phyloP scores from a whole-genome alignment of 257 asterid genomes.

The Schizonepeta tenuifolia region DNA sequence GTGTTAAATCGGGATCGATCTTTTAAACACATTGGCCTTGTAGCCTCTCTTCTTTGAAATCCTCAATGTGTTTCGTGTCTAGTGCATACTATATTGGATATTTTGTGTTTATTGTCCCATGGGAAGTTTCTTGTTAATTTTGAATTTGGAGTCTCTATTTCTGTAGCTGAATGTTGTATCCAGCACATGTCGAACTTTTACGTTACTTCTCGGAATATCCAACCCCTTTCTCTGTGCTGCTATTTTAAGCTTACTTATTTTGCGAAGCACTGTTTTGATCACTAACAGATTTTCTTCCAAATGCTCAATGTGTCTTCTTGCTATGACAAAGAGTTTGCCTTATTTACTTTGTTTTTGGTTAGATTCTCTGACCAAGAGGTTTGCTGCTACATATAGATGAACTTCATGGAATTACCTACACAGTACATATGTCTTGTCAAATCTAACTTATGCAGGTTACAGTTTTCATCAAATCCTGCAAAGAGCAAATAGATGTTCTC shows the following conservation, averaged over 20 bases:
- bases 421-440: conserved; percentile 8
- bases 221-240: too few species aligned
- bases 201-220: too few species aligned
- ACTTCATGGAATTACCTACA: neutral
- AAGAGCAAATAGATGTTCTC: conserved; percentile 92
- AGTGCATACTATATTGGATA: neutral
- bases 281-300: too few species aligned
- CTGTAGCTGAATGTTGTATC: too few species aligned
- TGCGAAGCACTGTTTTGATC: too few species aligned
- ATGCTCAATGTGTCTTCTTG: too few species aligned
- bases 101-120: neutral
- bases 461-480: conserved; percentile 82
- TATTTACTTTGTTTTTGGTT: conserved; percentile 6
- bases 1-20: too few species aligned
- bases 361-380: conserved; percentile 19
- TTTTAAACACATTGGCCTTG: neutral
- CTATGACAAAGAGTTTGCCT: neutral
- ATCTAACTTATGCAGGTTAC: conserved; percentile 63
- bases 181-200: too few species aligned
- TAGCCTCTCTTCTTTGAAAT: neutral
- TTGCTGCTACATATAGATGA: conserved; percentile 13
- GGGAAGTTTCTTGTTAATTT: too few species aligned
- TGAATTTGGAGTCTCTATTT: too few species aligned
- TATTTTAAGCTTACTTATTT: too few species aligned
- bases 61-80: neutral